Percentiles rank a stretch among this genome's conserved stretches.
Conservation (phyloP, 176 grass and related monocot species). For the Raddia distichophylla region DNA sequence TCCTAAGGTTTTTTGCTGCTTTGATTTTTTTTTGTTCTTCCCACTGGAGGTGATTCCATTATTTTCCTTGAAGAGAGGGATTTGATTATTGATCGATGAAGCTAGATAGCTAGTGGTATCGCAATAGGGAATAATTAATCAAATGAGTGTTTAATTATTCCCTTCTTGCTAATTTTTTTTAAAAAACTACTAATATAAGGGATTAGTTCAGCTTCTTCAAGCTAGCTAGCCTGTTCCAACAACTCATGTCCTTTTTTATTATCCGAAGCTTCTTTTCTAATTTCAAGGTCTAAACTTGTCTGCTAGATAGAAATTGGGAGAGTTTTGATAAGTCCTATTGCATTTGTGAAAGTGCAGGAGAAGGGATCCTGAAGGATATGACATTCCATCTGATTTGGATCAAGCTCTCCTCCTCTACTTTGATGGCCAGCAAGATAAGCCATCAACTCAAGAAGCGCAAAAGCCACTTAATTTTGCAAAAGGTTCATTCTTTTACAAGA, state of each 20-base stretch:
- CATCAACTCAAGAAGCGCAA: slow-evolving; percentile 51
- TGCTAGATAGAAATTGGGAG: background rate
- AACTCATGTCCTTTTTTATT: background rate
- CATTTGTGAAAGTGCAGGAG: slow-evolving; percentile 50
- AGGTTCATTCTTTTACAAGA: slow-evolving; percentile 6
- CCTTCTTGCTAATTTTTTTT: background rate
- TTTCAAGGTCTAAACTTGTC: background rate
- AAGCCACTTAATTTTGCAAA: slow-evolving; percentile 22
- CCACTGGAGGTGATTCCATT: background rate
- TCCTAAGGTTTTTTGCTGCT: background rate
- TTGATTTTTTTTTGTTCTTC: slow-evolving; percentile 8
- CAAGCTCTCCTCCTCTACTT: slow-evolving; percentile 62
- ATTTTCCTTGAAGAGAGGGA: background rate
- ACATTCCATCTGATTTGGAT: slow-evolving; percentile 62
- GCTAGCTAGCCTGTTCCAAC: background rate
- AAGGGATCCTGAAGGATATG: slow-evolving; percentile 54
- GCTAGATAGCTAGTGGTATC: background rate
- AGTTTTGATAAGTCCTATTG: slow-evolving; percentile 32
- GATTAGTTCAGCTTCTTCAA: slow-evolving; percentile 20
- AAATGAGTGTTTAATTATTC: background rate
- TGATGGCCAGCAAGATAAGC: slow-evolving; percentile 57
- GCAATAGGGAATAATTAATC: background rate
- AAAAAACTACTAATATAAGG: slow-evolving; percentile 2
- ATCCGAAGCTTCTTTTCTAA: background rate
- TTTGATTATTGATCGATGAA: background rate